Conservation (phyloP, 106 monocot genomes). For the Gastrodia elata region DNA sequence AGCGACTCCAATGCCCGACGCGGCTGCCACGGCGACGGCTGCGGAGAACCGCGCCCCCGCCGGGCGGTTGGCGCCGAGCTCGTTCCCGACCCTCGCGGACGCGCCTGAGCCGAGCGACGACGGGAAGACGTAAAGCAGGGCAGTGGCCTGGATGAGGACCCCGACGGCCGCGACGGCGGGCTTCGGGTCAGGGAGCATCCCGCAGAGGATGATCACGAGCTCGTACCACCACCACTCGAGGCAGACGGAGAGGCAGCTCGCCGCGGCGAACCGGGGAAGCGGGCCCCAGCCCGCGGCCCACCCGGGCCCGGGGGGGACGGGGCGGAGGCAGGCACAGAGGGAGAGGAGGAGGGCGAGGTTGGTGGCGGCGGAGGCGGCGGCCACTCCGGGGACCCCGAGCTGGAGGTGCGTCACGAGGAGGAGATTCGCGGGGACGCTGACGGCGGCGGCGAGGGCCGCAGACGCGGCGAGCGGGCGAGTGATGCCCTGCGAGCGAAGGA, state of each 20-base stretch:
- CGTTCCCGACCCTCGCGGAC: slow-evolving; percentile 25
- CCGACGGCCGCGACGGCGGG: slow-evolving; percentile 26
- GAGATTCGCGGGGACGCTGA: slow-evolving; percentile 13
- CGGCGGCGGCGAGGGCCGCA: slow-evolving; percentile 11
- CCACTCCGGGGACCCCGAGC: slow-evolving; percentile 9
- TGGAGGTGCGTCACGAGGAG: slow-evolving; percentile 7
- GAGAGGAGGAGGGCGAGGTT: slow-evolving; percentile 13
- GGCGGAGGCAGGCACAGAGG: slow-evolving; percentile 5
- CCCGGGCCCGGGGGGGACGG: slow-evolving; percentile 1
- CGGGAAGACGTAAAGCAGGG: slow-evolving; percentile 26
- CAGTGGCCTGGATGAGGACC: slow-evolving; percentile 25
- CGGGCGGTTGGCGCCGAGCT: slow-evolving; percentile 24
- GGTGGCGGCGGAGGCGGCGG: slow-evolving; percentile 18
- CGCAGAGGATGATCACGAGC: slow-evolving; percentile 26
- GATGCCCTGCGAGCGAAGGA: slow-evolving; percentile 23
- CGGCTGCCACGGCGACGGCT: background rate
- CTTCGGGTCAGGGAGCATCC: slow-evolving; percentile 20
- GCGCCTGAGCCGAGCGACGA: slow-evolving; percentile 24
- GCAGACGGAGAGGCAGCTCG: slow-evolving; percentile 30
- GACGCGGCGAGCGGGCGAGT: slow-evolving; percentile 18
- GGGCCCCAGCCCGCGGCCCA: slow-evolving; percentile 20
- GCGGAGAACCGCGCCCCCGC: slow-evolving; percentile 10
- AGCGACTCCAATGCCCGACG: slow-evolving; percentile 11
- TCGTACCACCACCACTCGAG: slow-evolving; percentile 46
- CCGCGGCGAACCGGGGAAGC: slow-evolving; percentile 13